A percentile compares a stretch with the other conserved stretches of the same genome.
These are phyloP conservation scores for Terana coerulea DNA, from an alignment of 768 basidiomycete species.

Conservation along the genomic window DNA sequence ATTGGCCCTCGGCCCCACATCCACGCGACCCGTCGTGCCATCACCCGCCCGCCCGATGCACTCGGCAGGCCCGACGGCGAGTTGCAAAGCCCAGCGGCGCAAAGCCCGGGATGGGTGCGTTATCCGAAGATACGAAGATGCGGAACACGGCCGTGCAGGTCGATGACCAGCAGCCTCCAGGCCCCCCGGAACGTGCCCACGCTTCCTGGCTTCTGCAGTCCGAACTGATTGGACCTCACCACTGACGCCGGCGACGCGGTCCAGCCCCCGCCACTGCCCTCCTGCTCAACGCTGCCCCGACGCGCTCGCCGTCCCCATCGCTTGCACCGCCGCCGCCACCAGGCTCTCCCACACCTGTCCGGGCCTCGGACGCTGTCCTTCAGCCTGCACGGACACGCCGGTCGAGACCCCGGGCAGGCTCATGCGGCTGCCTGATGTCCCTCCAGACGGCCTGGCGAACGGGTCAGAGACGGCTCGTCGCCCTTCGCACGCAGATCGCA, in stretches of 20 bases:
- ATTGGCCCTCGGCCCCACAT: background rate
- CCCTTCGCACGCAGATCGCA: conserved; percentile 1
- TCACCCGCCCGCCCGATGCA: background rate
- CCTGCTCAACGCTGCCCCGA: background rate
- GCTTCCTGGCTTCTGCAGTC: background rate
- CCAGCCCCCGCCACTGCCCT: background rate
- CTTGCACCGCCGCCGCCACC: background rate
- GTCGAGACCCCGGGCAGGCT: background rate
- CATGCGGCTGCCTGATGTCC: background rate
- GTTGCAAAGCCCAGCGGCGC: no score
- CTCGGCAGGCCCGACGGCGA: no score
- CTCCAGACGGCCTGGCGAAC: background rate
- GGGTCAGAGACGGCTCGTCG: no score
- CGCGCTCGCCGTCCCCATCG: no score
- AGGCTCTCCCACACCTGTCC: background rate
- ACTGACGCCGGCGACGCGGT: background rate
- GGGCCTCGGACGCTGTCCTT: background rate
- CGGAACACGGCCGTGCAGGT: background rate
- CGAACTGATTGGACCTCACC: background rate
- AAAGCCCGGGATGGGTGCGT: no score
- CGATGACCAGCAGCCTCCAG: background rate
- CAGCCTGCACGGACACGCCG: background rate
- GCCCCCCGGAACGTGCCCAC: background rate
- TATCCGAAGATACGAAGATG: no score
- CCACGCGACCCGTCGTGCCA: conserved; percentile 1